Evolutionary conservation across 2,329 filamentous ascomycete genomes (phyloP).

Genomic region (Xylariaceae sp.): DNA sequence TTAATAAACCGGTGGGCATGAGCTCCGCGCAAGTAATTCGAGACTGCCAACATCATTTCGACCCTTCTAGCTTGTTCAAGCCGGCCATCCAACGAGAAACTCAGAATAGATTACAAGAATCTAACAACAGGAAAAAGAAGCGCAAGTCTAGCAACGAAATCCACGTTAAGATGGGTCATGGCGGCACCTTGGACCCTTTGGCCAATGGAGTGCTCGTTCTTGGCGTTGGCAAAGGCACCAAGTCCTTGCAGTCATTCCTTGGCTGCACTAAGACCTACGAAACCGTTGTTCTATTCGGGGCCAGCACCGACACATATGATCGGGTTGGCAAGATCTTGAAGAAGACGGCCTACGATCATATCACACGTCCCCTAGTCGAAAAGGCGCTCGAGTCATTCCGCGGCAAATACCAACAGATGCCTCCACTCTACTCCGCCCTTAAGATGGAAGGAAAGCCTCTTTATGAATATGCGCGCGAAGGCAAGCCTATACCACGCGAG

Average conservation of each 20-base stretch:
- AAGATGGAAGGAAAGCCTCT: slow-evolving; percentile 91
- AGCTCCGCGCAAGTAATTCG: slow-evolving; percentile 89
- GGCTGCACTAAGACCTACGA: slow-evolving; percentile 93
- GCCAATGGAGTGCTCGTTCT: slow-evolving; percentile 90
- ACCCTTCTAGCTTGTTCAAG: slow-evolving; percentile 72
- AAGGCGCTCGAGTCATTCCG: slow-evolving; percentile 69
- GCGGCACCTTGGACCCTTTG: slow-evolving; percentile 89
- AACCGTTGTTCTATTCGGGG: slow-evolving; percentile 82
- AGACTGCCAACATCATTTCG: slow-evolving; percentile 79
- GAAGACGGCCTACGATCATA: slow-evolving; percentile 69
- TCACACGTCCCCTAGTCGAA: slow-evolving; percentile 76
- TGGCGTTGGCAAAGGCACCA: slow-evolving; percentile 84
- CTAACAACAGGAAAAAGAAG: slow-evolving; percentile 55
- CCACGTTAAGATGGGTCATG: slow-evolving; percentile 91
- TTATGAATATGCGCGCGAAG: slow-evolving; percentile 93
- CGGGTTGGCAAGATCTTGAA: slow-evolving; percentile 76
- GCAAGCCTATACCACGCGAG: slow-evolving; percentile 77
- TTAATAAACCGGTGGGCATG: slow-evolving; percentile 86
- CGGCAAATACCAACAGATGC: slow-evolving; percentile 82
- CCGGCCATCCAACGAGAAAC: slow-evolving; percentile 68
- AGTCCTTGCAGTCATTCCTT: slow-evolving; percentile 72
- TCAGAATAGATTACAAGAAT: slow-evolving; percentile 52
- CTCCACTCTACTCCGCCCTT: slow-evolving; percentile 87
- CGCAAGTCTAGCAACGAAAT: slow-evolving; percentile 56
- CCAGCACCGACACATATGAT: slow-evolving; percentile 90